Base-by-base conservation (phyloP, 75 land plant species). In the Pinus albicaulis region DNA sequence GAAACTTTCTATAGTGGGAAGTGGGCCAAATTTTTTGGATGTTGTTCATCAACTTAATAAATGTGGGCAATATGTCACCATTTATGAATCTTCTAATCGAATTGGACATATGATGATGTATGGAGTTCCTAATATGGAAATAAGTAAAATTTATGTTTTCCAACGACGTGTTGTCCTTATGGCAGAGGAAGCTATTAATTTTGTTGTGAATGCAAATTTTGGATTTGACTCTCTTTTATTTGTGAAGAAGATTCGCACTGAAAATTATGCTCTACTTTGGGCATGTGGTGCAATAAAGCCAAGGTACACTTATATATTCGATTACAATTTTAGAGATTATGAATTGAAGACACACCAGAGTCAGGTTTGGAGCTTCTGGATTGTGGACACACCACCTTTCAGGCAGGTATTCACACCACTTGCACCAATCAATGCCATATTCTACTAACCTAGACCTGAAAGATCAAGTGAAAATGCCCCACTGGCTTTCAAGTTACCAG, bases 61-160 rank as follows among this genome's bases (percentile, higher is more conserved):
- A 77, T 89, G 82, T 83, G 95, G 99, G 28, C 99, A 95, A 57
- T 78, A n/a, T 24, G 98, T 98, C 23, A 95, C 99, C 24, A 96
- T 98, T 23, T 95, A 79, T 89, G 99, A 98, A 81, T 91, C 98
- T 48, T 80, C 95, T 56, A 96, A 98, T 73, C 78, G 99, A 58
- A 90, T 98, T 77, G 99, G 99, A 31, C 98, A 98, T 55, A 86
- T 98, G 19, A 98, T 98, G 99, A 98, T 98, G 98, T 98, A 98
- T 81, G 99, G 99, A 20, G 99, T 98, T 41, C 99, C 99, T 15
- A 98, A 98, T 78, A 98, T 98, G 99, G 95, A 98, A 80, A 77
- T 96, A 57, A 95, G 92, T 84, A 98, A 98, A 75, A 70, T 88
- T 20, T 89, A 98, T 64, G 76, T 98, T 48, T 96, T 98, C 55